Base-by-base conservation (phyloP, 2,329 filamentous ascomycete genomes). In the Torrubiellomyces zombiae region DNA sequence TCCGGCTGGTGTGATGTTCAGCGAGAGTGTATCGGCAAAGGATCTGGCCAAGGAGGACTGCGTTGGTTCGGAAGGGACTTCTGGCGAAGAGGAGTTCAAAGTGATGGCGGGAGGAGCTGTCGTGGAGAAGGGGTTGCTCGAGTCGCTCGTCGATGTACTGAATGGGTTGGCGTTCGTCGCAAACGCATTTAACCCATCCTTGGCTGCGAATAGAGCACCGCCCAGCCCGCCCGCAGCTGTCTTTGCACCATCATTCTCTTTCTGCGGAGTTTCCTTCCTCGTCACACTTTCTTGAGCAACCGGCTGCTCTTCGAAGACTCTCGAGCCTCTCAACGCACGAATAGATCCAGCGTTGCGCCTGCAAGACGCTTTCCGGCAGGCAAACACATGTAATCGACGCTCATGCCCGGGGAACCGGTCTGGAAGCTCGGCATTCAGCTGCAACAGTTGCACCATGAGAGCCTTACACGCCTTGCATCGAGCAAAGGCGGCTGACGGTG, bases 341-440 rank as follows among this genome's bases (percentile, higher is more conserved):
- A 94, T 64, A 45, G 78, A 86, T 2, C 89, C 89, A 12, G 75
- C 65, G 41, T 82, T 86, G 34, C 85, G 66, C 40, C 79, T 69
- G 45, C 89, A 98, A 8, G 69, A 59, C 47, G 79, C 80, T 36
- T 69, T 65, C 30, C 72, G 67, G 50, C 89, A 98, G 11, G 68
- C 68, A 48, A 92, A 83, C 9, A 98, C 61, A 43, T 94, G 95
- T 11, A 98, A 48, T 32, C 86, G 70, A 37, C 89, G 66, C 42
- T 94, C 82, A 50, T 95, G 81, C 28, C 75, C 72, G 2, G 83
- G 78, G 42, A 93, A 94, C 24, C 71, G 65, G 28, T 86, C 77
- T 9, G 83, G 85, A 4, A 95, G 63, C 45, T 94, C 83, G 40
- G 72, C 85, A 50, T 98, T 82, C 15, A 98, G 66, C 50, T 98